phyloP scores from a whole-genome alignment of 306 rosid genomes.

The Rubus parviflorus region DNA sequence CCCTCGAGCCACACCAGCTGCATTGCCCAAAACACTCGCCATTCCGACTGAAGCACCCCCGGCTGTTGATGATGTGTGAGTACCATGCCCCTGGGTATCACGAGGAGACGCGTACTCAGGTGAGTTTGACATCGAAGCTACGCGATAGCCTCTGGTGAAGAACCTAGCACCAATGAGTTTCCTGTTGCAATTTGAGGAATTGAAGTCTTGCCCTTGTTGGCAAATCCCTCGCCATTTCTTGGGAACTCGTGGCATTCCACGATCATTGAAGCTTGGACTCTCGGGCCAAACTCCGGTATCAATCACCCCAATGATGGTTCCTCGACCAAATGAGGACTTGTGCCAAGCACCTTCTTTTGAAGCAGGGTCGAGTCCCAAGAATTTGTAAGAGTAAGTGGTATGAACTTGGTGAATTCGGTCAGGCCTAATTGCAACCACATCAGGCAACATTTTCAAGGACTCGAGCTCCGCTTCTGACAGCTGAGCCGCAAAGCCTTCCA shows the following conservation, averaged over 20 bases:
- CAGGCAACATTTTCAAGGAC: conserved; percentile 54
- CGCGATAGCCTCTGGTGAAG: conserved; percentile 74
- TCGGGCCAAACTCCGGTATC: conserved; percentile 98
- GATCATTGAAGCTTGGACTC: conserved; percentile 78
- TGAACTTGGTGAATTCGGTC: conserved; percentile 57
- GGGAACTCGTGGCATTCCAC: conserved; percentile 74
- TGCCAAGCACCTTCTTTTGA: conserved; percentile 55
- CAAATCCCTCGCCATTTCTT: conserved; percentile 78
- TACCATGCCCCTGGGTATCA: conserved; percentile 88
- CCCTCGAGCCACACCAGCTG: conserved; percentile 78
- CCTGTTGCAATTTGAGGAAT: conserved; percentile 64
- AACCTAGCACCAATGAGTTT: conserved; percentile 92
- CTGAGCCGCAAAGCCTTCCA: conserved; percentile 91
- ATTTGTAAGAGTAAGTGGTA: conserved; percentile 84
- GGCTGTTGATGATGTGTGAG: conserved; percentile 84
- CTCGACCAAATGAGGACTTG: conserved; percentile 63
- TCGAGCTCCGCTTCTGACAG: conserved; percentile 61
- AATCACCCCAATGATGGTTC: conserved; percentile 80
- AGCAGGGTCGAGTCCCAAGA: conserved; percentile 61
- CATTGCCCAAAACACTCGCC: conserved; percentile 77
- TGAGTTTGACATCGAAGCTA: conserved; percentile 41
- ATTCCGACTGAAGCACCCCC: conserved; percentile 60
- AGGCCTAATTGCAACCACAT: conserved; percentile 66
- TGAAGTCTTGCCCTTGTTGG: conserved; percentile 72
- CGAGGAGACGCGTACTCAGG: conserved; percentile 71